A percentile compares a stretch with the other conserved stretches of the same genome.
phyloP scores from a whole-genome alignment of 225 moss, liverwort and hornwort species.

The Polytrichum commune region DNA sequence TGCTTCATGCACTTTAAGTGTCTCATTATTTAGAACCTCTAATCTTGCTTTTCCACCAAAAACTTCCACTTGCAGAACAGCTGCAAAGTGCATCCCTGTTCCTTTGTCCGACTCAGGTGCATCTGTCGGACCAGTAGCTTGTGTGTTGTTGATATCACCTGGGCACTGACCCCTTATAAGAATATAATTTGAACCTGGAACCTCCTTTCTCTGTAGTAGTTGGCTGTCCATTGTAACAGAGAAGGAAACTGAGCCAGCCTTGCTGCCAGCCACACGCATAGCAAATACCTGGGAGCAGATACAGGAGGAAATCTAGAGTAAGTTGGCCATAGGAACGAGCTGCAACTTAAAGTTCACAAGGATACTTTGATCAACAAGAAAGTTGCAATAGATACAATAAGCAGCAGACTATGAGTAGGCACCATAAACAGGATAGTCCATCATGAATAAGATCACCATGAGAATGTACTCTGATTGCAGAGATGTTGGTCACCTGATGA shows the following conservation, averaged over 20 bases:
- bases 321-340: too few species aligned
- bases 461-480: neutral
- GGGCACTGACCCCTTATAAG: slow-evolving; percentile 78
- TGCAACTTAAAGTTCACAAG: too few species aligned
- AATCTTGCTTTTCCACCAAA: slow-evolving; percentile 45
- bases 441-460: too few species aligned
- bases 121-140: slow-evolving; percentile 5
- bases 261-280: slow-evolving; percentile 69
- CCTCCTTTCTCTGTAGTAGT: slow-evolving; percentile 46
- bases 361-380: too few species aligned
- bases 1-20: slow-evolving; percentile 57
- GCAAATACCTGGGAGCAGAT: slow-evolving; percentile 57
- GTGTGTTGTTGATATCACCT: slow-evolving; percentile 37
- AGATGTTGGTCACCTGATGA: slow-evolving; percentile 54
- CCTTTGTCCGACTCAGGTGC: slow-evolving; percentile 12
- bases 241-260: slow-evolving; percentile 58
- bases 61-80: slow-evolving; percentile 61
- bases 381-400: too few species aligned
- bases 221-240: slow-evolving; percentile 57
- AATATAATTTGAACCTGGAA: slow-evolving; percentile 45
- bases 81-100: slow-evolving; percentile 73
- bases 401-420: too few species aligned
- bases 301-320: too few species aligned
- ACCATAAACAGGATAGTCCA: too few species aligned
- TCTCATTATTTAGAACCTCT: slow-evolving; percentile 45